Percentiles rank a stretch among this genome's conserved stretches.
Conservation (phyloP, 441 rosid genomes). For the Syzygium syzygioides region DNA sequence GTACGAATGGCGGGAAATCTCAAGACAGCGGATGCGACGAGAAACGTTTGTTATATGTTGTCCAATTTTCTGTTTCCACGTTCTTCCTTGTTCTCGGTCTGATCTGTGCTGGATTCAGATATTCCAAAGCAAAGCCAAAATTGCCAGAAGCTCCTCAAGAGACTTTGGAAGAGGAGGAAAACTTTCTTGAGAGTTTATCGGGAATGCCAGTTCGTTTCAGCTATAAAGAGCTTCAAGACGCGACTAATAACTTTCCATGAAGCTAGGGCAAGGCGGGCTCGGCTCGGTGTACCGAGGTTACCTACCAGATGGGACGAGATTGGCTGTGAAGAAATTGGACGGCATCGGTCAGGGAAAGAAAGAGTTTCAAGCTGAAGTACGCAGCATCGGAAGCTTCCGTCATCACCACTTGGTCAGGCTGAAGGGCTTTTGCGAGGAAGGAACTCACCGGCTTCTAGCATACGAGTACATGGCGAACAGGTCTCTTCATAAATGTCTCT, state of each 20-base stretch:
- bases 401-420: conserved; percentile 84
- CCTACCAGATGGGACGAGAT: conserved; percentile 63
- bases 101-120: conserved; percentile 37
- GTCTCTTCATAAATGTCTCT: conserved; percentile 85
- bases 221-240: conserved; percentile 69
- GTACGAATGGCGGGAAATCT: conserved; percentile 3
- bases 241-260: conserved; percentile 69
- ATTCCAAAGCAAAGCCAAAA: conserved; percentile 26
- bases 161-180: conserved; percentile 63
- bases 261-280: conserved; percentile 91
- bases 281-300: conserved; percentile 78
- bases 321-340: conserved; percentile 93
- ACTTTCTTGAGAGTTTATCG: conserved; percentile 52
- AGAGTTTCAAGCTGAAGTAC: conserved; percentile 87
- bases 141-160: conserved; percentile 32
- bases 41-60: conserved; percentile 39
- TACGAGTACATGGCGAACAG: conserved; percentile 83
- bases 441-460: conserved; percentile 69
- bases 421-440: conserved; percentile 85
- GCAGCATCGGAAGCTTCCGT: conserved; percentile 80
- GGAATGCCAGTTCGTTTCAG: conserved; percentile 76
- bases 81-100: conserved; percentile 38
- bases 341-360: conserved; percentile 90
- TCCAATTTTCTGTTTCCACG: conserved; percentile 42
- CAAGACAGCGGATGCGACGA: conserved; percentile 22